A percentile compares a stretch with the other conserved stretches of the same genome.
These are phyloP conservation scores for Talaromyces stipitatus DNA, from an alignment of 495 filamentous ascomycete genomes.

Conservation along the genomic window DNA sequence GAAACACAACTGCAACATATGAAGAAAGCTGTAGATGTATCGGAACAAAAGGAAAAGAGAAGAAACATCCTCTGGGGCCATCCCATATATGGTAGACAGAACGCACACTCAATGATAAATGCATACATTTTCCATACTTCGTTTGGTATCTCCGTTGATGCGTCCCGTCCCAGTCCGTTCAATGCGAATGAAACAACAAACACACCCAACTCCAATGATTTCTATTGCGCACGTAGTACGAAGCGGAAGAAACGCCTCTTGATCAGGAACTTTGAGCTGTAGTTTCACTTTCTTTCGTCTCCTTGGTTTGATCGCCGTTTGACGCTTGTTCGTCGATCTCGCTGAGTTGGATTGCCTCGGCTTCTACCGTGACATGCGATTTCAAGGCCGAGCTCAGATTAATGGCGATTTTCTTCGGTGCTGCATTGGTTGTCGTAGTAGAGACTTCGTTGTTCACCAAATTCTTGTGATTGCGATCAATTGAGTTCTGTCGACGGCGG, in stretches of 20 bases:
- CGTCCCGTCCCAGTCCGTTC: not conserved
- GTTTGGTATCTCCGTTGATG: slow-evolving; percentile 4
- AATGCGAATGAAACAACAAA: slow-evolving; percentile 10
- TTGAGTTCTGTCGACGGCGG: slow-evolving; percentile 34
- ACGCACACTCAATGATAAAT: slow-evolving; percentile 4
- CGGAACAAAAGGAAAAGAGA: not conserved
- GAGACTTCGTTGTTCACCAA: slow-evolving; percentile 15
- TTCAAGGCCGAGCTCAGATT: slow-evolving; percentile 24
- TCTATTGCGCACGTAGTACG: not conserved
- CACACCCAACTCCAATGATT: slow-evolving; percentile 1
- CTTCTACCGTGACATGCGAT: slow-evolving; percentile 5
- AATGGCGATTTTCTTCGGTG: slow-evolving; percentile 46
- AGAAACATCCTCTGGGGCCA: not conserved
- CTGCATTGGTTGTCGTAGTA: slow-evolving; percentile 20
- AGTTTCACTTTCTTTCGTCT: not conserved
- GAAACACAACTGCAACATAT: slow-evolving; percentile 11
- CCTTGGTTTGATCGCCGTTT: not conserved
- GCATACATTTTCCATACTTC: slow-evolving; percentile 11
- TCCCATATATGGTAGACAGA: not conserved
- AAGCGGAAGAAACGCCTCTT: not conserved
- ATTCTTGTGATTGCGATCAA: slow-evolving; percentile 18
- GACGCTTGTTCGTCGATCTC: not conserved
- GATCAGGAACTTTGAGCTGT: not conserved
- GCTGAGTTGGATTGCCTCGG: slow-evolving; percentile 5
- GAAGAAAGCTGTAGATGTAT: too few relatives aligned